These are phyloP conservation scores for Hibiscus tridactylites DNA, from an alignment of 345 rosid genomes.

Conservation along the genomic window DNA sequence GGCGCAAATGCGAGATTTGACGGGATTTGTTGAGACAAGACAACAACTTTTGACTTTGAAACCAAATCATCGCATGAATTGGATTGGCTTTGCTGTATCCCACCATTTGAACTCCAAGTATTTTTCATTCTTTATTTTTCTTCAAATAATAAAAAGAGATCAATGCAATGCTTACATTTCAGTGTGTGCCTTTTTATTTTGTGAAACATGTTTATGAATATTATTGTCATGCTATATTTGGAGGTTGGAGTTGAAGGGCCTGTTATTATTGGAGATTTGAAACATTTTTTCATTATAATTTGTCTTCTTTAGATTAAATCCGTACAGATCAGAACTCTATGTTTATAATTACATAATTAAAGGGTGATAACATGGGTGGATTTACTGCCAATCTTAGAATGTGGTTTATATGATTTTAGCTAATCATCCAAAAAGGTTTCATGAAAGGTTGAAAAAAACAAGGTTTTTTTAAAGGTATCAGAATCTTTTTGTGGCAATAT, in stretches of 20 bases:
- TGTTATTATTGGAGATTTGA: background rate
- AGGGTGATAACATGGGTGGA: background rate
- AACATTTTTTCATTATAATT: background rate
- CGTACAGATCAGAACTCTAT: background rate
- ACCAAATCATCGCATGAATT: conserved; percentile 98
- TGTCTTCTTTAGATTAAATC: background rate
- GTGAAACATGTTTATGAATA: background rate
- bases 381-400: background rate
- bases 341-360: background rate
- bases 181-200: background rate
- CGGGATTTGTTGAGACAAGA: conserved; percentile 95
- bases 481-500: background rate
- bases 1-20: conserved; percentile 99
- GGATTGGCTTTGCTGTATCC: conserved; percentile 99
- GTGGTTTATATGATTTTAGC: background rate
- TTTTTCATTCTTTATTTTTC: conserved; percentile 10
- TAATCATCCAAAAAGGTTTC: background rate
- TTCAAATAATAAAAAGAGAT: background rate
- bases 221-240: background rate
- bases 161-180: background rate
- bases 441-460: background rate
- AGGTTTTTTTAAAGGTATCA: background rate
- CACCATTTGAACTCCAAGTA: conserved; percentile 90
- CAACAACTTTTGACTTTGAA: conserved; percentile 86
- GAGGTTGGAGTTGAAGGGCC: background rate